A percentile compares a stretch with the other conserved stretches of the same genome.
Evolutionary conservation across 163 green algal species (phyloP).

Genomic region (Chlamydomonas reinhardtii): DNA sequence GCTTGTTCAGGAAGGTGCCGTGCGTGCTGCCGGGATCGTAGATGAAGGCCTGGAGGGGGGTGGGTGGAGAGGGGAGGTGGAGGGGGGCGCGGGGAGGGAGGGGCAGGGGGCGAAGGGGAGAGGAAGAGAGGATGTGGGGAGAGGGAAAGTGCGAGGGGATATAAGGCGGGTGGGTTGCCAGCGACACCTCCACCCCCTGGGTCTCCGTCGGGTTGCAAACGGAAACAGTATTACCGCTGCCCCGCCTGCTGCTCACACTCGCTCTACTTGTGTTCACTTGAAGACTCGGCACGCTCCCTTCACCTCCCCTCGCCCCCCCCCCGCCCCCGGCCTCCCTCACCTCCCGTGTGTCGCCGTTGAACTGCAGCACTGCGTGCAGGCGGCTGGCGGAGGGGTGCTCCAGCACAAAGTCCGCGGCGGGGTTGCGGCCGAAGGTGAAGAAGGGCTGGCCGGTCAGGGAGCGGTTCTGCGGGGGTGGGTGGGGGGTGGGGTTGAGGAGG

Average conservation of each 20-base stretch:
- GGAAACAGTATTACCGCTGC: too few relatives aligned
- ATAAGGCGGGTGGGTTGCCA: too few relatives aligned
- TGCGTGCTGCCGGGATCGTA: slow-evolving; percentile 89
- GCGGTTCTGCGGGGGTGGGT: slow-evolving; percentile 5
- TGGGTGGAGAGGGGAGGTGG: neutral
- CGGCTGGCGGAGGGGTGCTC: slow-evolving; percentile 90
- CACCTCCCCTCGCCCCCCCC: too few relatives aligned
- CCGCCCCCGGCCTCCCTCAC: neutral
- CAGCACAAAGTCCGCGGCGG: slow-evolving; percentile 82
- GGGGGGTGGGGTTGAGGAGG: neutral
- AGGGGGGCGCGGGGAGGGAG: neutral
- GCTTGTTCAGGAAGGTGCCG: slow-evolving; percentile 93
- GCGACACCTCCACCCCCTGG: too few relatives aligned
- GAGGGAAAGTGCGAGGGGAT: too few relatives aligned
- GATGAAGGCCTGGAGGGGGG: slow-evolving; percentile 68
- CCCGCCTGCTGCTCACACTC: too few relatives aligned
- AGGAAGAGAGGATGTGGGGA: too few relatives aligned
- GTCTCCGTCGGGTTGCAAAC: too few relatives aligned
- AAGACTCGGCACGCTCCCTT: too few relatives aligned
- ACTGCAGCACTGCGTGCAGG: slow-evolving; percentile 91
- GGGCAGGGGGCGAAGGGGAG: neutral
- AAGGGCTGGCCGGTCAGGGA: slow-evolving; percentile 47
- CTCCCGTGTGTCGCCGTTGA: slow-evolving; percentile 57
- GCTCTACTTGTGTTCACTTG: too few relatives aligned
- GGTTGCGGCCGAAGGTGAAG: slow-evolving; percentile 85